A percentile compares a stretch with the other conserved stretches of the same genome.
Evolutionary conservation across 2,329 filamentous ascomycete genomes (phyloP).

Genomic region (Claviceps capensis): DNA sequence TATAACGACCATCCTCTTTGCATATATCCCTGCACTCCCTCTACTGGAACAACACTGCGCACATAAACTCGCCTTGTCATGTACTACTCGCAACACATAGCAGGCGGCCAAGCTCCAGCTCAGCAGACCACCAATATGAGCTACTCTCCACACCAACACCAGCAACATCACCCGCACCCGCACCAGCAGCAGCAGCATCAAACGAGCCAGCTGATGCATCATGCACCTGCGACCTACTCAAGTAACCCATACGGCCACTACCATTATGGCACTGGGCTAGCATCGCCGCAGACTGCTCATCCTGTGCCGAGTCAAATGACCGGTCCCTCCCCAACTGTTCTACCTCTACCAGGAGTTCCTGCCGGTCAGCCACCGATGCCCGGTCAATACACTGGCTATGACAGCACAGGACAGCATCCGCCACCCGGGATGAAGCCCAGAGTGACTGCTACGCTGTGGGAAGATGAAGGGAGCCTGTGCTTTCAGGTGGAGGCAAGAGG

Average conservation of each 20-base stretch:
- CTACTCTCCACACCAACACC: constrained; percentile 39
- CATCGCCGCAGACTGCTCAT: constrained; percentile 61
- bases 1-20: no score
- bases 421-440: constrained; percentile 92
- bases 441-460: constrained; percentile 93
- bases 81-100: constrained; percentile 75
- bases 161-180: no score
- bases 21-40: background rate
- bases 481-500: constrained; percentile 96
- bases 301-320: constrained; percentile 59
- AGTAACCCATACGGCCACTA: constrained; percentile 54
- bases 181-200: constrained; percentile 28
- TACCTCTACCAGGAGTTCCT: constrained; percentile 52
- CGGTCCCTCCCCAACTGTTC: constrained; percentile 43
- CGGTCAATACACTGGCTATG: constrained; percentile 49
- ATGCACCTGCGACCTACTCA: constrained; percentile 55
- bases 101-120: constrained; percentile 58
- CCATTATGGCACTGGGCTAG: constrained; percentile 61
- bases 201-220: constrained; percentile 59
- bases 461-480: constrained; percentile 93
- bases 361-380: constrained; percentile 32
- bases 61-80: constrained; percentile 26
- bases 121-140: constrained; percentile 60
- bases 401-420: constrained; percentile 83
- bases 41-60: no score